These are phyloP conservation scores for Ottelia alismoides DNA, from an alignment of 106 monocot genomes.

Conservation along the genomic window DNA sequence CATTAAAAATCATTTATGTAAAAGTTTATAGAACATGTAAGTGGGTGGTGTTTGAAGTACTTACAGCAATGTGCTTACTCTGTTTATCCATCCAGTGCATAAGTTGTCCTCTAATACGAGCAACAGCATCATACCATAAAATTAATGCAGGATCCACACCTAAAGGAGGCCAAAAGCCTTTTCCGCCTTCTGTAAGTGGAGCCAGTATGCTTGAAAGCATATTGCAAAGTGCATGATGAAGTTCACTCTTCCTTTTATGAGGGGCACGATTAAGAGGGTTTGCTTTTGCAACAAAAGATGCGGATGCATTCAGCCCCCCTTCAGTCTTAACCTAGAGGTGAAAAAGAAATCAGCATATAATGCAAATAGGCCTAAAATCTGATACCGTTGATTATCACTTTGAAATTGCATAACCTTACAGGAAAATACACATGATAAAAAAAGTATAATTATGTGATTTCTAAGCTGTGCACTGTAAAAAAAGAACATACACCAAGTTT, in stretches of 20 bases:
- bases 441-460: constrained; percentile 1
- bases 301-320: constrained; percentile 91
- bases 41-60: too few relatives aligned
- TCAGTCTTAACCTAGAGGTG: constrained; percentile 80
- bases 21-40: too few relatives aligned
- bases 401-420: too few relatives aligned
- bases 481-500: constrained; percentile 83
- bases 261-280: constrained; percentile 92
- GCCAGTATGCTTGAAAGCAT: constrained; percentile 98
- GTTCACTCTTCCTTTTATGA: constrained; percentile 95
- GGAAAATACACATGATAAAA: too few relatives aligned
- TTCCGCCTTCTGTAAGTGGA: constrained; percentile 90
- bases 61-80: constrained; percentile 88
- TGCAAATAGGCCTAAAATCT: too few relatives aligned
- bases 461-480: neutral
- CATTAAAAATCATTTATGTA: too few relatives aligned
- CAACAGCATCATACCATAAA: constrained; percentile 96
- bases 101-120: constrained; percentile 64
- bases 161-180: constrained; percentile 77
- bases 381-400: too few relatives aligned
- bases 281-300: constrained; percentile 95
- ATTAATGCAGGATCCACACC: constrained; percentile 81
- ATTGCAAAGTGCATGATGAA: constrained; percentile 95
- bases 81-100: constrained; percentile 98
- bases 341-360: too few relatives aligned